A percentile compares a stretch with the other conserved stretches of the same genome.
These are phyloP conservation scores for Pseudomassariella vexata DNA, from an alignment of 2,329 filamentous ascomycete genomes.

Conservation along the genomic window DNA sequence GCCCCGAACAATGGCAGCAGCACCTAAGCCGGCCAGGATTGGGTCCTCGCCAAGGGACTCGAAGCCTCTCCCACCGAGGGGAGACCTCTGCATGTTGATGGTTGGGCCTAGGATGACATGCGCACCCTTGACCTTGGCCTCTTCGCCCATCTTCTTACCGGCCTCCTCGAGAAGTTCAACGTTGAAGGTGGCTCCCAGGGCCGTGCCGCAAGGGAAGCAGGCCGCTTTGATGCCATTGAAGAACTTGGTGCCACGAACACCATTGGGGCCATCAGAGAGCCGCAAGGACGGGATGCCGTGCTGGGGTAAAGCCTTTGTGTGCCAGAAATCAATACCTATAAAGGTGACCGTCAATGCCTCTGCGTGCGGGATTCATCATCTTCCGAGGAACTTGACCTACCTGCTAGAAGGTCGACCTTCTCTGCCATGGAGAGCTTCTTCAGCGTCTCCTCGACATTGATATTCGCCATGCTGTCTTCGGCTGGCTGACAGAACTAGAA, in stretches of 20 bases:
- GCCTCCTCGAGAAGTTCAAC: constrained; percentile 43
- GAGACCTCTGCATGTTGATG: constrained; percentile 57
- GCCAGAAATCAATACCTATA: constrained; percentile 62
- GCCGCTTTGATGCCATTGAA: constrained; percentile 57
- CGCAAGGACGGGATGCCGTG: constrained; percentile 60
- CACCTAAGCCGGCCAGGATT: constrained; percentile 48
- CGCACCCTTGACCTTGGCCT: constrained; percentile 50
- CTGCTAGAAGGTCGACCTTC: constrained; percentile 48
- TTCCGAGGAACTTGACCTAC: constrained; percentile 28
- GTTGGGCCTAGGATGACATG: constrained; percentile 56
- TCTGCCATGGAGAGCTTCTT: constrained; percentile 47
- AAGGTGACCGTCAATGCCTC: no score
- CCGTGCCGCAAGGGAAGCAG: constrained; percentile 56
- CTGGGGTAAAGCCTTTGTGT: constrained; percentile 54
- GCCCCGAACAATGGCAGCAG: constrained; percentile 46
- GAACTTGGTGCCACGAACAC: constrained; percentile 61
- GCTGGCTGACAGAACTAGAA: no score
- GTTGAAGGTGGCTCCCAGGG: constrained; percentile 54
- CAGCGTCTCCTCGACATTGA: constrained; percentile 48
- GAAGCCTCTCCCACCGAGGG: constrained; percentile 55
- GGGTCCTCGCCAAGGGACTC: constrained; percentile 56
- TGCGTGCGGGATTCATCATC: constrained; percentile 4
- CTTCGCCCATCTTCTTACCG: constrained; percentile 45
- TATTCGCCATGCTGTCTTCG: constrained; percentile 38
- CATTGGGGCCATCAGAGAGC: constrained; percentile 64